These are phyloP conservation scores for Elsinoe batatas DNA, from an alignment of 2,329 filamentous ascomycete genomes.

Conservation along the genomic window DNA sequence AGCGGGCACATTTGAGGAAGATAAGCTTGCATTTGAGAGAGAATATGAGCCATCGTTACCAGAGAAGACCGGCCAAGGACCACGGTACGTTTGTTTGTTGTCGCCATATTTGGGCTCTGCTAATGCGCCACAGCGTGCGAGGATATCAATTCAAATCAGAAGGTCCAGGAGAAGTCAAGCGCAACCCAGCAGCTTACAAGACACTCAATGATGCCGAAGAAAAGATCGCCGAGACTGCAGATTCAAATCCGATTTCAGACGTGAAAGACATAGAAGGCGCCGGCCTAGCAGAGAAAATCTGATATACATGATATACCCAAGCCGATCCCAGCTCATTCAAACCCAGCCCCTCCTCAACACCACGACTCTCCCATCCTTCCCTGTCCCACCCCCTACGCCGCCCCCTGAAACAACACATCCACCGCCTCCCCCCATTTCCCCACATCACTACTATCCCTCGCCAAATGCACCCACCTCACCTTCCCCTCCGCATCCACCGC, in stretches of 20 bases:
- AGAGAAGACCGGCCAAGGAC: constrained; percentile 63
- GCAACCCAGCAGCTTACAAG: constrained; percentile 58
- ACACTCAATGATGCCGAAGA: constrained; percentile 43
- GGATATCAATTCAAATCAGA: constrained; percentile 74
- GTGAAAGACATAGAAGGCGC: constrained; percentile 42
- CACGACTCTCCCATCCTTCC: background rate
- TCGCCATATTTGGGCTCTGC: constrained; percentile 5
- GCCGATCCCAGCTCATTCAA: background rate
- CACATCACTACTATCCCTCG: constrained; percentile 43
- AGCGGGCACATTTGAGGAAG: constrained; percentile 44
- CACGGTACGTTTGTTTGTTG: constrained; percentile 41
- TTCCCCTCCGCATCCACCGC: constrained; percentile 45
- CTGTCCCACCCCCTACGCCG: background rate
- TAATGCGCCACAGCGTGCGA: constrained; percentile 43
- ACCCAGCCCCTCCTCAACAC: background rate
- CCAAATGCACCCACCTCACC: constrained; percentile 44
- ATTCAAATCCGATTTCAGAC: constrained; percentile 39
- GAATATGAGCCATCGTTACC: constrained; percentile 65
- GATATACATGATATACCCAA: constrained; percentile 3
- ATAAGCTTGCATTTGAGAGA: constrained; percentile 51
- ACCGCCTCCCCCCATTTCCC: constrained; percentile 44
- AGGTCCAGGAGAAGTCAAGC: constrained; percentile 51
- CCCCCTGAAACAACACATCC: constrained; percentile 17
- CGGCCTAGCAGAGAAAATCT: constrained; percentile 24
- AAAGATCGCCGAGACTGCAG: constrained; percentile 39